A percentile compares a stretch with the other conserved stretches of the same genome.
These are phyloP conservation scores for Fusarium succisae DNA, from an alignment of 2,329 filamentous ascomycete genomes.

Conservation along the genomic window DNA sequence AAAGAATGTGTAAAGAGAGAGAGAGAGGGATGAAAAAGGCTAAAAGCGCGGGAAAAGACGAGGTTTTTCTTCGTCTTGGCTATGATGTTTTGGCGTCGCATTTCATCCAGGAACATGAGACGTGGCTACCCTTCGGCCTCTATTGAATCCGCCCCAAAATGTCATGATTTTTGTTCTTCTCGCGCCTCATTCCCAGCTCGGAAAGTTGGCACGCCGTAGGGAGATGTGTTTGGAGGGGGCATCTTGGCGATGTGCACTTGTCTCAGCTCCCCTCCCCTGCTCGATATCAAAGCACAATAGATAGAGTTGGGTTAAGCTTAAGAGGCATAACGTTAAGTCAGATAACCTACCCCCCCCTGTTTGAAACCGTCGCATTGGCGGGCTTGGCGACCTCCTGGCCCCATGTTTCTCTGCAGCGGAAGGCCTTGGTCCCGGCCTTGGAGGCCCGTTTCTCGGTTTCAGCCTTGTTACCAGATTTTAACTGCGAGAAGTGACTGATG, in stretches of 20 bases:
- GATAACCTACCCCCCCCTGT: constrained; percentile 1
- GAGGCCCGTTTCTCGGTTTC: constrained; percentile 19
- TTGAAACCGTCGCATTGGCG: neutral
- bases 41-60: constrained; percentile 15
- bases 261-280: neutral
- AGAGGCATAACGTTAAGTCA: constrained; percentile 11
- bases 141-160: constrained; percentile 3
- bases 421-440: constrained; percentile 20
- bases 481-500: neutral
- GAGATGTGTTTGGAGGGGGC: constrained; percentile 10
- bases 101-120: constrained; percentile 5
- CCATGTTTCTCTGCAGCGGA: constrained; percentile 15
- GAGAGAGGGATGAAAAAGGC: neutral
- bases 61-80: constrained; percentile 24
- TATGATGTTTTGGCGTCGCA: constrained; percentile 18
- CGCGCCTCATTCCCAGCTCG: constrained; percentile 6
- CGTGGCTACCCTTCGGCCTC: constrained; percentile 15
- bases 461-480: constrained; percentile 1
- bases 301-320: constrained; percentile 16
- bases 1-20: constrained; percentile 1
- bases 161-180: constrained; percentile 1
- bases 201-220: constrained; percentile 9
- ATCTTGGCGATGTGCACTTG: constrained; percentile 13
- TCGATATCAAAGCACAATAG: neutral
- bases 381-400: constrained; percentile 18